Conservation (phyloP, 1,139 yeast genomes). For the Hyphopichia buzzinii region DNA sequence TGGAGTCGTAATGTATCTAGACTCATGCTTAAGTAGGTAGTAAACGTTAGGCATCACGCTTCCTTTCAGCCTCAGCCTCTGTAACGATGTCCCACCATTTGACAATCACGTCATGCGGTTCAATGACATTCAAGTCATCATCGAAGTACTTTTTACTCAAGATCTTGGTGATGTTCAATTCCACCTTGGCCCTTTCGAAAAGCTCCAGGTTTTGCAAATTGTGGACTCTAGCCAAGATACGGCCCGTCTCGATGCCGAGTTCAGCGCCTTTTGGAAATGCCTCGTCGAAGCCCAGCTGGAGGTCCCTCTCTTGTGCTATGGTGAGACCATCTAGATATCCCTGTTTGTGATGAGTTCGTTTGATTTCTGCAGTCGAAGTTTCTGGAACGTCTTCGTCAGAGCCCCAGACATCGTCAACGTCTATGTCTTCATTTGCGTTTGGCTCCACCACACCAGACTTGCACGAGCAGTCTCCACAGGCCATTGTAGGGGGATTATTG, state of each 20-base stretch:
- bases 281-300: slow-evolving; percentile 78
- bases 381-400: slow-evolving; percentile 33
- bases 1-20: too few species aligned
- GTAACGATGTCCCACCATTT: slow-evolving; percentile 24
- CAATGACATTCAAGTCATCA: slow-evolving; percentile 40
- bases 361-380: slow-evolving; percentile 34
- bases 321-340: slow-evolving; percentile 86
- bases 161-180: slow-evolving; percentile 51
- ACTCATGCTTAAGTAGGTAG: too few species aligned
- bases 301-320: slow-evolving; percentile 61
- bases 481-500: too few species aligned
- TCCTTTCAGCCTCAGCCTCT: not conserved
- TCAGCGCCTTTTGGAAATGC: slow-evolving; percentile 77
- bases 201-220: slow-evolving; percentile 10
- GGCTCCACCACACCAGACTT: slow-evolving; percentile 6
- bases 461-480: slow-evolving; percentile 7
- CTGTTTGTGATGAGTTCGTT: slow-evolving; percentile 70
- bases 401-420: slow-evolving; percentile 43
- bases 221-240: slow-evolving; percentile 50
- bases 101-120: slow-evolving; percentile 21
- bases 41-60: not conserved
- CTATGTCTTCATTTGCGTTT: slow-evolving; percentile 1
- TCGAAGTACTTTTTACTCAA: slow-evolving; percentile 51
- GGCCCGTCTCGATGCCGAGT: slow-evolving; percentile 67
- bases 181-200: slow-evolving; percentile 41